Evolutionary conservation across 2,329 filamentous ascomycete species (phyloP), one percentile per base, ranked within the genome.

Genomic region (Diaporthe sp.): DNA sequence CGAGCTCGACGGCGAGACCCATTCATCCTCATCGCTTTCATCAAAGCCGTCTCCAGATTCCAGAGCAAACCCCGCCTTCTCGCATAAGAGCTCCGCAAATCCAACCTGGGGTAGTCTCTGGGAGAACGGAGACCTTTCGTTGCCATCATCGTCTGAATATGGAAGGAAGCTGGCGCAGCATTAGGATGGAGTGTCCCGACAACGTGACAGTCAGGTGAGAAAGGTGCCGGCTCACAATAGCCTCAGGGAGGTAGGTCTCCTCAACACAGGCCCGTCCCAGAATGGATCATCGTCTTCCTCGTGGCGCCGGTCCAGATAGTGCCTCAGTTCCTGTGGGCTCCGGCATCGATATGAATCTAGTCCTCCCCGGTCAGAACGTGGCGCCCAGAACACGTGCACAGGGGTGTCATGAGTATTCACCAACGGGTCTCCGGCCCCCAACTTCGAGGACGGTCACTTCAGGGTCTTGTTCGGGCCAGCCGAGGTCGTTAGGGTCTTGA

Each of bases 371-470:
- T 55, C 61, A 58, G 61, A 39, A 12, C 25, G 53, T 37, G 19
- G 17, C 53, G 65, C 31, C 25, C 22, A 53, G 65, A 49, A 51
- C 39, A 46, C 44, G 28, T 55, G 61, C 46, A 31, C 42, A 49
- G 51, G 31, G 68, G 58, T 55, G 15, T 31, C 44, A n/a, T 53
- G 51, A 57, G 51, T 53, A 76, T 62, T 76, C 53, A 76, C 75
- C 67, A 57, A 74, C 68, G 31, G 67, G 65, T 62, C 57, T 55
- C 25, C 71, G 75, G n/a, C 67, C 75, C 53, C 75, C 75, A 49
- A 76, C 67, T 22, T 76, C 72, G 55, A 76, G 72, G 51, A 76
- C 58, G 17, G 72, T 75, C 31, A 76, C 68, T 28, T 61, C 75
- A 19, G 67, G 70, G 17, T 51, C 60, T 31, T 55, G 31, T 10